These are phyloP conservation scores for Colletotrichum godetiae DNA, from an alignment of 2,329 filamentous ascomycete genomes.

Conservation along the genomic window DNA sequence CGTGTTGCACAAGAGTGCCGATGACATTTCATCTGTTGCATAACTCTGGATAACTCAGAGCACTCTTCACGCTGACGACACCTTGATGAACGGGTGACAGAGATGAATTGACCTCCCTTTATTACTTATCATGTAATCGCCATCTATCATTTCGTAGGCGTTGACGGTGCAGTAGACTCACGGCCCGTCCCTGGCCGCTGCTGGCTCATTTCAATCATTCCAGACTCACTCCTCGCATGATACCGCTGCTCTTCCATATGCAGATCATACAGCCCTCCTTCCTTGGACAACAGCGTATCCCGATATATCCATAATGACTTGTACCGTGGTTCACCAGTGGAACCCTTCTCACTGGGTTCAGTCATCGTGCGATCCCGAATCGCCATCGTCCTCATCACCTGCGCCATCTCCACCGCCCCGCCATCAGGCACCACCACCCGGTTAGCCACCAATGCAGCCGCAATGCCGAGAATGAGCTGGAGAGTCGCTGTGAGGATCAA, in stretches of 20 bases:
- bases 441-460: slow-evolving; percentile 40
- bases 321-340: not conserved
- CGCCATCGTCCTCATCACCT: slow-evolving; percentile 35
- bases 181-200: not conserved
- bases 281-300: slow-evolving; percentile 12
- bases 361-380: slow-evolving; percentile 1
- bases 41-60: not conserved
- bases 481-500: slow-evolving; percentile 45
- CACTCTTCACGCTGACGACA: no score
- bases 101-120: no score
- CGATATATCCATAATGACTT: slow-evolving; percentile 33
- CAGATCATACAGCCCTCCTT: slow-evolving; percentile 29
- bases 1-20: not conserved
- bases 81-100: not conserved
- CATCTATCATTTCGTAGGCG: not conserved
- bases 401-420: slow-evolving; percentile 32
- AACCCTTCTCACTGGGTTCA: not conserved
- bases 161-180: not conserved
- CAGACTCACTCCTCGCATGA: not conserved
- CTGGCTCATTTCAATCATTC: slow-evolving; percentile 29
- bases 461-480: slow-evolving; percentile 43
- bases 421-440: slow-evolving; percentile 40
- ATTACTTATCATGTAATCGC: not conserved
- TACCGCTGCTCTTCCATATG: slow-evolving; percentile 33
- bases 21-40: not conserved